phyloP scores from a whole-genome alignment of 2,329 filamentous ascomycete genomes.

The Lasiodiplodia sp. region DNA sequence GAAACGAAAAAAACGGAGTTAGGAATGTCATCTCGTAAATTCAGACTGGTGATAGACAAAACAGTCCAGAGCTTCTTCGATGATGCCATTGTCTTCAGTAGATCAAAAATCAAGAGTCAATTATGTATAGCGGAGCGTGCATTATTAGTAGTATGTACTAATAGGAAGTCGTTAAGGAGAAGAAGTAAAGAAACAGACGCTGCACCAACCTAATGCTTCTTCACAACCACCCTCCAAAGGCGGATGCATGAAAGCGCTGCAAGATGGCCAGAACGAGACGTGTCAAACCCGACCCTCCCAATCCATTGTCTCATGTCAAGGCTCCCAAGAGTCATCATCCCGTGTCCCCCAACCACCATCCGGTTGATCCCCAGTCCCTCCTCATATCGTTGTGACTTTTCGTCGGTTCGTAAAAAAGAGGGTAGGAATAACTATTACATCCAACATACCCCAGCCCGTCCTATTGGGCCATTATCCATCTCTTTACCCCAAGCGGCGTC shows the following conservation, averaged over 20 bases:
- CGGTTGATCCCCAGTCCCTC: not conserved
- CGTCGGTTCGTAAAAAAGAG: conserved; percentile 17
- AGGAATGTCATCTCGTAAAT: not conserved
- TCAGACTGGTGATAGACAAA: not conserved
- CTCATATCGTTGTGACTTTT: conserved; percentile 6
- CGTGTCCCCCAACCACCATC: not conserved
- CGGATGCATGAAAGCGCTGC: not conserved
- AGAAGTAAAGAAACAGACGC: conserved; percentile 8
- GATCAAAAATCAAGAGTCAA: not conserved
- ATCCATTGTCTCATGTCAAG: not conserved
- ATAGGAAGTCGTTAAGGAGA: not conserved
- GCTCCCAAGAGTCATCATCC: not conserved
- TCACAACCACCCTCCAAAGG: not conserved
- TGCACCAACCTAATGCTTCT: not conserved
- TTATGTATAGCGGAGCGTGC: conserved; percentile 3
- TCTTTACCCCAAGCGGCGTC: not conserved
- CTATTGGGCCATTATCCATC: not conserved
- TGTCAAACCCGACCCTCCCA: not conserved
- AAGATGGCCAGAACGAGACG: conserved; percentile 1
- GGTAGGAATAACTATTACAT: conserved; percentile 7
- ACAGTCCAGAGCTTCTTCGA: not conserved
- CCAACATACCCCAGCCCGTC: not conserved
- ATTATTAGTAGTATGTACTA: conserved; percentile 28
- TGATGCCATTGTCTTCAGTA: not conserved
- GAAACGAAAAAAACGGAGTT: not conserved